Conservation (phyloP, 2,329 filamentous ascomycete species). For the Eutypa lata region DNA sequence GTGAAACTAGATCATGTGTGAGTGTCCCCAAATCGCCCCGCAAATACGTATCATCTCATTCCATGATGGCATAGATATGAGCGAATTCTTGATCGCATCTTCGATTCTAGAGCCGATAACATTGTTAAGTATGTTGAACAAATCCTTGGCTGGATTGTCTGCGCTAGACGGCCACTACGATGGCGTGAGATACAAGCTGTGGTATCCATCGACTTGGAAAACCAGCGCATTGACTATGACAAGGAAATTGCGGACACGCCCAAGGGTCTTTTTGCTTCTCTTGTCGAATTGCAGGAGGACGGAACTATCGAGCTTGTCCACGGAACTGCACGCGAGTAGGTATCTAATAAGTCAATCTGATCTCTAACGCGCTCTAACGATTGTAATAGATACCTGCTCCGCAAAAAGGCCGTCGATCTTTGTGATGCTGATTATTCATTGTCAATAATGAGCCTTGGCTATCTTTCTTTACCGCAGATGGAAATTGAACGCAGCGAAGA, state of each 20-base stretch:
- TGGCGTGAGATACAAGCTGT: slow-evolving; percentile 33
- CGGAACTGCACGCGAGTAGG: slow-evolving; percentile 28
- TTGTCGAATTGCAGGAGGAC: slow-evolving; percentile 24
- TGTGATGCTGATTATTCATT: slow-evolving; percentile 17
- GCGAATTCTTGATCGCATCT: slow-evolving; percentile 21
- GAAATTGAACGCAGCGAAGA: slow-evolving; percentile 6
- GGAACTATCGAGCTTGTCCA: slow-evolving; percentile 30
- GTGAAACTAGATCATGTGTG: slow-evolving; percentile 18
- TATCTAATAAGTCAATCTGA: neutral
- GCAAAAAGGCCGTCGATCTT: slow-evolving; percentile 7
- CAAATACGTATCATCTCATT: neutral
- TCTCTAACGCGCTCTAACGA: neutral
- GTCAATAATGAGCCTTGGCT: slow-evolving; percentile 19
- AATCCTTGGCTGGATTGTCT: slow-evolving; percentile 33
- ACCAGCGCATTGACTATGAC: slow-evolving; percentile 21
- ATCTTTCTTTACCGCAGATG: slow-evolving; percentile 21
- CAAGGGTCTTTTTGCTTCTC: slow-evolving; percentile 30
- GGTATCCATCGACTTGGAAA: slow-evolving; percentile 25
- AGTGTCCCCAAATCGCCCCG: neutral
- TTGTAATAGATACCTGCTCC: slow-evolving; percentile 6
- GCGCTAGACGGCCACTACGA: slow-evolving; percentile 30
- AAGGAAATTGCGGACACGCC: slow-evolving; percentile 18
- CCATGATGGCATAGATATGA: slow-evolving; percentile 15
- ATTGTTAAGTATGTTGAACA: slow-evolving; percentile 11
- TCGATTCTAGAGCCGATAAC: slow-evolving; percentile 5